Evolutionary conservation across 345 rosid species (phyloP).

Genomic region (Melastoma malabathricum): DNA sequence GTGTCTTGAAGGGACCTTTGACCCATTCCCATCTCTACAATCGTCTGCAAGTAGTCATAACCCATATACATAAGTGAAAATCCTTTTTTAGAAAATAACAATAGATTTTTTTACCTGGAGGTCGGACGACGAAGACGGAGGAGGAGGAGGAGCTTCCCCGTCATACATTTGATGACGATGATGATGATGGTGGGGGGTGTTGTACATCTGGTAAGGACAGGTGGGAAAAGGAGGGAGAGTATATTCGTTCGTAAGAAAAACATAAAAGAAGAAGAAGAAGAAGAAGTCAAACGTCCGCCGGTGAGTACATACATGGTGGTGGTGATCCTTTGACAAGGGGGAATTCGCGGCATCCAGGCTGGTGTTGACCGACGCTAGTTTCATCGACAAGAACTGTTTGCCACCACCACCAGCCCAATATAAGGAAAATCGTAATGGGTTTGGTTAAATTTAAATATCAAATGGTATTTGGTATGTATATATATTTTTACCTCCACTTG

Average conservation of each 20-base stretch:
- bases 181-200: slow-evolving; percentile 10
- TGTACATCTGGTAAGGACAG: slow-evolving; percentile 16
- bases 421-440: no score
- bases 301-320: no score
- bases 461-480: background rate
- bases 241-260: no score
- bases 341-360: slow-evolving; percentile 22
- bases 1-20: slow-evolving; percentile 28
- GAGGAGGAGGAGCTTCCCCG: slow-evolving; percentile 18
- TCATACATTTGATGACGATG: slow-evolving; percentile 17
- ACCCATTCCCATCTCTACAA: slow-evolving; percentile 67
- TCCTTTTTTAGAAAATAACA: slow-evolving; percentile 13
- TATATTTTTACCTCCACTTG: slow-evolving; percentile 59
- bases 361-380: slow-evolving; percentile 33
- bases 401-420: no score
- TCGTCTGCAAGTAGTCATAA: slow-evolving; percentile 66
- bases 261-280: no score
- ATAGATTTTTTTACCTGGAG: slow-evolving; percentile 22
- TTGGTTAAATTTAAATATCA: background rate
- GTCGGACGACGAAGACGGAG: slow-evolving; percentile 16
- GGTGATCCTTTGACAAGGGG: slow-evolving; percentile 20
- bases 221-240: no score
- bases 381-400: slow-evolving; percentile 37
- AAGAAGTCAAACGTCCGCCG: no score
- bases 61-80: no score